Evolutionary conservation across 805 yeast species (phyloP), one percentile per base, ranked within the genome.

Genomic region (Candida sphagnicola): DNA sequence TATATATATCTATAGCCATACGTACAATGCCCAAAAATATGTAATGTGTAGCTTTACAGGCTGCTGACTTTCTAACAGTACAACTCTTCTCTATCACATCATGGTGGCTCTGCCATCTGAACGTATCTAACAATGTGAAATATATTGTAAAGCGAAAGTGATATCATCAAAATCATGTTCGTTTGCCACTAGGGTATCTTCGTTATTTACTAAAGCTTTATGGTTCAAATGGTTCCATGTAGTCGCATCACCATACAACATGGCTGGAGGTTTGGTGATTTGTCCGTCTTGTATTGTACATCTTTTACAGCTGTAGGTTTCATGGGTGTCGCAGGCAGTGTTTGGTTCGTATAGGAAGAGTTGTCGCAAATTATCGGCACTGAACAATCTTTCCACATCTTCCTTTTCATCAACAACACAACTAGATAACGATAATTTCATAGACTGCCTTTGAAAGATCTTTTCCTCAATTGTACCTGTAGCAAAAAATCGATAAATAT

Each of bases 381-480:
- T 84, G 57, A 90, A 93, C 35, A 88, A 71, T 43, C 99, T 68
- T 54, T 93, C 99, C 19, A 91, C 98, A 48, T 90, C 97, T 46
- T 87, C 95, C 43, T 86, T 88, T 40, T 91, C 96, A 62, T 93
- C 99, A 31, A 93, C 99, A 21, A 93, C 99, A 64, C 96, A 89
- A 1, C 97, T 87, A 13, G 96, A 85, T 30, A 93, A 66, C 36
- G 95, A 86, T 65, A 91, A 74, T 54, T 93, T 93, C 85, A 93
- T 90, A 3, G 95, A 82, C 57, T 93, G 99, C 39, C 99, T 70
- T 65, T 93, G 99, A 61, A 85, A 88, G 24, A 93, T 93, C 61
- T 93, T 93, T 53, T 91, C 99, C 54, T 91, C 99, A 38, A 91
- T 93, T 1, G 96, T 80, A 10, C 99, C 99, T 0, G 98, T 89